Percentiles rank a stretch among this genome's conserved stretches.
Conservation (phyloP, 495 filamentous ascomycete species). For the Tuber umbilicatum region DNA sequence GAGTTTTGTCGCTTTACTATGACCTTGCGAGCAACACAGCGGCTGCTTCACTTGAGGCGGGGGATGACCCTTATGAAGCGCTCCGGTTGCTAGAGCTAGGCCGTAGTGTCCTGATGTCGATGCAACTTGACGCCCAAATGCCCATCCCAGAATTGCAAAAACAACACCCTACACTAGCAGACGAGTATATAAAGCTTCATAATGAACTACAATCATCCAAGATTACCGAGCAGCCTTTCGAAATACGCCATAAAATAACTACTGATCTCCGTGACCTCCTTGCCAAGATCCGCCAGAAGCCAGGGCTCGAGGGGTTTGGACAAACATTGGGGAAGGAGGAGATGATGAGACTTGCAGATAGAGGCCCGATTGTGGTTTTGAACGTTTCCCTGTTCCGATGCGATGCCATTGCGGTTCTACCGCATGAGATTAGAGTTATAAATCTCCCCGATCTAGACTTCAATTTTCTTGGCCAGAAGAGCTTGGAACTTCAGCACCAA, state of each 20-base stretch:
- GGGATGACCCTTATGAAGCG: constrained; percentile 20
- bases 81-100: constrained; percentile 38
- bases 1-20: constrained; percentile 24
- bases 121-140: constrained; percentile 31
- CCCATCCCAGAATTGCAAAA: constrained; percentile 26
- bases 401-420: constrained; percentile 6
- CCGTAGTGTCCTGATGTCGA: constrained; percentile 37
- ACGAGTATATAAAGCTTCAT: constrained; percentile 7
- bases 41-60: constrained; percentile 29
- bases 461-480: not conserved
- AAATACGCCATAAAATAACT: not conserved
- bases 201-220: constrained; percentile 10
- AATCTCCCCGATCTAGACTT: not conserved
- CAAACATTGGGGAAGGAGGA: not conserved
- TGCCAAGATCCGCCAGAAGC: not conserved
- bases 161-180: constrained; percentile 16
- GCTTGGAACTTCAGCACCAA: not conserved
- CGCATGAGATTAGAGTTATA: not conserved
- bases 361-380: constrained; percentile 6
- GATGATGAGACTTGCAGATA: constrained; percentile 1
- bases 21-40: constrained; percentile 34
- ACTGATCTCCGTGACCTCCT: not conserved
- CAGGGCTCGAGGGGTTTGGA: constrained; percentile 4
- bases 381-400: constrained; percentile 15
- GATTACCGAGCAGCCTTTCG: constrained; percentile 1